phyloP scores from a whole-genome alignment of 2,329 filamentous ascomycete genomes.

The Aspergillus luchuensis region DNA sequence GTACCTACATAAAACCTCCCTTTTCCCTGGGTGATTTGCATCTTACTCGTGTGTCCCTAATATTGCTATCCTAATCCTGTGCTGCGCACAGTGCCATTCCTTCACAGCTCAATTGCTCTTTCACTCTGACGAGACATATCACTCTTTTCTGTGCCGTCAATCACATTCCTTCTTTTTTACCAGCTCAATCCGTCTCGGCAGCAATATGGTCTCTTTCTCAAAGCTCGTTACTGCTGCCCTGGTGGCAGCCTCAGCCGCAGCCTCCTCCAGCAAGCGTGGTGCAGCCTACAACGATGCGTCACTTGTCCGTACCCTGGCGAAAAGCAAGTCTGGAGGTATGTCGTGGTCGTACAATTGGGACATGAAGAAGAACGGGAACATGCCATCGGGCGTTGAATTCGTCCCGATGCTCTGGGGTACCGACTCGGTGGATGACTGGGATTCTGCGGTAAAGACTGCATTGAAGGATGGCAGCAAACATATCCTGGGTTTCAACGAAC shows the following conservation, averaged over 20 bases:
- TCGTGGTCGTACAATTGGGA: constrained; percentile 9
- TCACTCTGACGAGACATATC: not conserved
- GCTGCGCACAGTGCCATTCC: not conserved
- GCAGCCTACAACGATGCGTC: constrained; percentile 6
- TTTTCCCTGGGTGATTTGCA: not conserved
- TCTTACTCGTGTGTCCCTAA: not conserved
- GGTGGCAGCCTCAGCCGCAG: not conserved
- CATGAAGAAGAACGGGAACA: not conserved
- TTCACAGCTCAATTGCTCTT: not conserved
- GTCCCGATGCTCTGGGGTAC: constrained; percentile 2
- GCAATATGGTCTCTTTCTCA: not conserved
- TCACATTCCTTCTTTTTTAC: not conserved
- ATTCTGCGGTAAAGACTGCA: not conserved
- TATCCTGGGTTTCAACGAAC: constrained; percentile 5
- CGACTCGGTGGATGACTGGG: not conserved
- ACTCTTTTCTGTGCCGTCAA: not conserved
- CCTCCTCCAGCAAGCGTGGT: not conserved
- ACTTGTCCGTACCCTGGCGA: not conserved
- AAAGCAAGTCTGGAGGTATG: not conserved
- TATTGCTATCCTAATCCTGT: not conserved
- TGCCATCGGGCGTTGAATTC: not conserved
- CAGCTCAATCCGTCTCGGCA: not conserved
- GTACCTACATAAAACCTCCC: not conserved
- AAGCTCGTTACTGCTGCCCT: not conserved
- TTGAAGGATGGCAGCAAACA: not conserved